Evolutionary conservation across 2,329 filamentous ascomycete genomes (phyloP).

Genomic region (Pseudogymnoascus pannorum): DNA sequence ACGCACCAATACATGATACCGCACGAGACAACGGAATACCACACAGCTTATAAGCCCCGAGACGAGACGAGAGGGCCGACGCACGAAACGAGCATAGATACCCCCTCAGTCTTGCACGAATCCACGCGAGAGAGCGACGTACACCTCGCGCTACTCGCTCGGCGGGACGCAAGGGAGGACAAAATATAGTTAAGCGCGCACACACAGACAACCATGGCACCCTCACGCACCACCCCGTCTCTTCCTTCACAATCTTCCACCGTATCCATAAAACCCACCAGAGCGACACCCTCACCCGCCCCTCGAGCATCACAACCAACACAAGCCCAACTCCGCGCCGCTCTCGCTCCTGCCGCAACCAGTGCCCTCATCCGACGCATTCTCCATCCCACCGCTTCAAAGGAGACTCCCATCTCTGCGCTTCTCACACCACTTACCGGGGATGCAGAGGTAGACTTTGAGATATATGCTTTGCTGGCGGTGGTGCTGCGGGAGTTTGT

Average conservation of each 20-base stretch:
- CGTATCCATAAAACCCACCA: not conserved
- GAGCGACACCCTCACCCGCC: not conserved
- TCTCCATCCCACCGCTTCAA: slow-evolving; percentile 40
- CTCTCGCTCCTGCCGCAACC: slow-evolving; percentile 71
- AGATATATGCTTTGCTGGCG: slow-evolving; percentile 87
- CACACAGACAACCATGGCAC: not conserved
- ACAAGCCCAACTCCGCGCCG: slow-evolving; percentile 31
- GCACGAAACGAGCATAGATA: not conserved
- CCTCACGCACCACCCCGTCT: not conserved
- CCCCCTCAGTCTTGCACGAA: not conserved
- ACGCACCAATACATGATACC: not conserved
- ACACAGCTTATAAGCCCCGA: not conserved
- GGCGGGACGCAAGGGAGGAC: not conserved
- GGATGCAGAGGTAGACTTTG: slow-evolving; percentile 85
- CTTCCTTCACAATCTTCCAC: not conserved
- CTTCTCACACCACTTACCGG: slow-evolving; percentile 86
- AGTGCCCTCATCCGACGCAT: slow-evolving; percentile 72
- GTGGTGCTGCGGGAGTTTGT: slow-evolving; percentile 87
- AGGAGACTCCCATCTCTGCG: slow-evolving; percentile 58
- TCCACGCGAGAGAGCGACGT: not conserved
- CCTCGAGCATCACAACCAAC: not conserved
- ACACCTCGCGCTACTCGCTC: not conserved
- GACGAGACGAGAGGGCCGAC: not conserved
- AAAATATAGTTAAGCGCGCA: not conserved
- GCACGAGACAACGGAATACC: not conserved